These are phyloP conservation scores for Brassica incana DNA, from an alignment of 345 rosid species.

Conservation along the genomic window DNA sequence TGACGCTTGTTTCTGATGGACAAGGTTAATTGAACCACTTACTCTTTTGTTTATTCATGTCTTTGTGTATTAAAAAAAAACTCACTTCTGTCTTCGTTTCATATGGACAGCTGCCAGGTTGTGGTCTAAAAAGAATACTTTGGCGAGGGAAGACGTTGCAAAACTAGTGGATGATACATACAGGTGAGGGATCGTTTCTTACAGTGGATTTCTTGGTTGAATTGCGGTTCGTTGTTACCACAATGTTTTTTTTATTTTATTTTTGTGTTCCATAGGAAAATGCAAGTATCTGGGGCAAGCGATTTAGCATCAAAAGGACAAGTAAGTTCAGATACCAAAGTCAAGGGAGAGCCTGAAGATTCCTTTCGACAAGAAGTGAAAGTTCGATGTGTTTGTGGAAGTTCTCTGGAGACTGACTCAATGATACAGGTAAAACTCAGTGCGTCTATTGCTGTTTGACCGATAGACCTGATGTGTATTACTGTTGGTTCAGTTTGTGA, in stretches of 20 bases:
- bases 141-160: slow-evolving; percentile 82
- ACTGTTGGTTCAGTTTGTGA: neutral
- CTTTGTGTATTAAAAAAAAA: neutral
- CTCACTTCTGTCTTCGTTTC: neutral
- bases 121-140: slow-evolving; percentile 67
- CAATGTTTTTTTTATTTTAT: slow-evolving; percentile 6
- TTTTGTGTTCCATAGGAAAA: slow-evolving; percentile 55
- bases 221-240: slow-evolving; percentile 6
- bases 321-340: slow-evolving; percentile 62
- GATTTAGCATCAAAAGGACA: slow-evolving; percentile 86
- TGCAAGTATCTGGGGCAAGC: slow-evolving; percentile 86
- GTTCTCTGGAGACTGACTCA: slow-evolving; percentile 63
- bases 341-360: slow-evolving; percentile 69
- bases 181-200: slow-evolving; percentile 49
- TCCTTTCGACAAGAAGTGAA: slow-evolving; percentile 52
- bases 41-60: slow-evolving; percentile 3
- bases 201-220: neutral
- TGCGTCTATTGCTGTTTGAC: slow-evolving; percentile 7
- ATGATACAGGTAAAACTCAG: slow-evolving; percentile 59
- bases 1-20: slow-evolving; percentile 64
- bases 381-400: slow-evolving; percentile 95
- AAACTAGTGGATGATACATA: slow-evolving; percentile 87
- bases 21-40: slow-evolving; percentile 52
- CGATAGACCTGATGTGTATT: neutral
- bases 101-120: slow-evolving; percentile 57